Evolutionary conservation across 1,284 basidiomycete species (phyloP), one percentile per base, ranked within the genome.

Genomic region (Rhodotorula sp.): DNA sequence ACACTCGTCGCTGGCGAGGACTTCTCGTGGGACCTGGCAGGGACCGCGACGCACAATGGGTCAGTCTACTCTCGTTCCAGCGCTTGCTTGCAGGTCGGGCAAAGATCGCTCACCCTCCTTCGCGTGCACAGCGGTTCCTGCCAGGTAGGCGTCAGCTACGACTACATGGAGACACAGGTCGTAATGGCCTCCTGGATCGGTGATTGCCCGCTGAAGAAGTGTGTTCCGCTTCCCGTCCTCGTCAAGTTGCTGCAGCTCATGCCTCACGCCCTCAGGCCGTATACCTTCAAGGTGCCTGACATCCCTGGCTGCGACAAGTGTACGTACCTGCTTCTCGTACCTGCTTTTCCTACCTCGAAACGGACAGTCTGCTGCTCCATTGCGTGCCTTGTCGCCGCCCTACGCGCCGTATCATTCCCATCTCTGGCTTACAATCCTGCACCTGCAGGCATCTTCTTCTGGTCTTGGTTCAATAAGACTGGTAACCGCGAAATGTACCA

Each of bases 381-480:
- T 19, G 29, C 22, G 27, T n/a, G 12, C 13, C 4, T 41, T 12
- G n/a, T 7, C 8, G 41, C 17, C 13, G 6, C 29, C 12, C 29
- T 32, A 12, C 22, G 10, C 4, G 19, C 12, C 36, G 8, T 27
- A 25, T 44, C 8, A n/a, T 0, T 15, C 25, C 34, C 2, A 19
- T 25, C 34, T 34, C 46, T 61, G 32, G 34, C 32, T 5, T 22
- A 9, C 2, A n/a, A n/a, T 1, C 51, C 4, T 7, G 8, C 53
- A 19, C 27, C 1, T 9, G 4, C 32, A 34, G 53, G 29, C 21
- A 57, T 83, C 41, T 83, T 84, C 64, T 76, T 78, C 39, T 84
- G 83, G 83, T 76, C 73, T 13, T 84, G 83, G 83, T 82, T 82
- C 76, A 83, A 84, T 56, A 22, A 58, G n/a, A 54, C 61, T 0